Percentiles rank a stretch among this genome's conserved stretches.
These are phyloP conservation scores for Inonotus obliquus DNA, from an alignment of 1,284 basidiomycete genomes.

Conservation along the genomic window DNA sequence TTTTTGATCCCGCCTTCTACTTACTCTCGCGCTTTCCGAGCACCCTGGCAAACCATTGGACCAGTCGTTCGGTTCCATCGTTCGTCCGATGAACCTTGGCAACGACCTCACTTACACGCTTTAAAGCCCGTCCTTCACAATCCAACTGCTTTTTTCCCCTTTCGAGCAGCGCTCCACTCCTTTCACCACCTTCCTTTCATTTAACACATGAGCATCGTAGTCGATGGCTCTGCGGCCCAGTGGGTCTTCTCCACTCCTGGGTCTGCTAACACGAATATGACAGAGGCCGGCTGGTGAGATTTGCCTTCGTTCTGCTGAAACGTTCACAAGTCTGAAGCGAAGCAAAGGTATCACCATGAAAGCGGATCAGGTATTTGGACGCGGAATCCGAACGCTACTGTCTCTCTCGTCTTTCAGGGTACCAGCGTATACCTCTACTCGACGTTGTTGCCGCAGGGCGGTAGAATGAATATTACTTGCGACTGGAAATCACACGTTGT, in stretches of 20 bases:
- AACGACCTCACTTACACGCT: neutral
- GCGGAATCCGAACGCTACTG: constrained; percentile 2
- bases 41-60: neutral
- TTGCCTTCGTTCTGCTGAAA: neutral
- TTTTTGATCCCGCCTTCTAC: neutral
- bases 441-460: constrained; percentile 1
- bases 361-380: constrained; percentile 8
- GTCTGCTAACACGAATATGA: neutral
- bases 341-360: neutral
- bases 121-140: neutral
- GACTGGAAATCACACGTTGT: neutral
- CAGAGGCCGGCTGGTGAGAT: constrained; percentile 6
- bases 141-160: neutral
- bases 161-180: neutral
- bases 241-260: constrained; percentile 6
- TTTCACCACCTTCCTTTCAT: neutral
- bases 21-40: neutral
- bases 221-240: constrained; percentile 5
- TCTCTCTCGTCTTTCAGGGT: constrained; percentile 13
- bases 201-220: constrained; percentile 4
- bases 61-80: neutral
- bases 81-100: neutral
- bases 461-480: constrained; percentile 5
- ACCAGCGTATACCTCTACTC: constrained; percentile 7
- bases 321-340: neutral